Evolutionary conservation across 2,329 filamentous ascomycete species (phyloP).

Genomic region (Drechslerella stenobrocha): DNA sequence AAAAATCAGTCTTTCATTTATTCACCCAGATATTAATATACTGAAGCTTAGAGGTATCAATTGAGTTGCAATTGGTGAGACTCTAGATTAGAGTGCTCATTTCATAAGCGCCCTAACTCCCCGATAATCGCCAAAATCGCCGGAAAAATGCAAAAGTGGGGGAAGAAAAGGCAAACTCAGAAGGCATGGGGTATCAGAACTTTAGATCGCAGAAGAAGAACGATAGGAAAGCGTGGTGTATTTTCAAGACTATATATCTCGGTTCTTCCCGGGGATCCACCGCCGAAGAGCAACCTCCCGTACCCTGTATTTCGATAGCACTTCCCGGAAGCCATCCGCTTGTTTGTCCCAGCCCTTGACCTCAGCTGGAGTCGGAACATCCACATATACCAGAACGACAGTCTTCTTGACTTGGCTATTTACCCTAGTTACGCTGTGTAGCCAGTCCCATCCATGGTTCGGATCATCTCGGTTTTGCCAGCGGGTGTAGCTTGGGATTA

Average conservation of each 20-base stretch:
- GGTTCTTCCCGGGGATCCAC: conserved; percentile 80
- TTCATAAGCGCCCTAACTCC: too few relatives aligned
- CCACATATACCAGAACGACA: conserved; percentile 84
- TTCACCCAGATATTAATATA: too few relatives aligned
- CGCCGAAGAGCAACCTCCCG: conserved; percentile 79
- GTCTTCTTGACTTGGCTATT: conserved; percentile 89
- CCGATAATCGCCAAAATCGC: too few relatives aligned
- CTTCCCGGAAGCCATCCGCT: conserved; percentile 63
- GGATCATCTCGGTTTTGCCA: conserved; percentile 65
- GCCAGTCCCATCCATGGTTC: conserved; percentile 71
- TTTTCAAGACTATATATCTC: too few relatives aligned
- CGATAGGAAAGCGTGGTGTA: too few relatives aligned
- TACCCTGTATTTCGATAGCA: conserved; percentile 72
- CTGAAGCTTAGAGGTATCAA: too few relatives aligned
- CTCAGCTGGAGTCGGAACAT: conserved; percentile 72
- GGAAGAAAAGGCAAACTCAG: too few relatives aligned
- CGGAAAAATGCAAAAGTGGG: too few relatives aligned
- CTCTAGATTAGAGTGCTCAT: too few relatives aligned
- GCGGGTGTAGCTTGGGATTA: conserved; percentile 78
- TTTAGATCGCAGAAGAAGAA: too few relatives aligned
- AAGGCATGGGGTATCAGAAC: background rate
- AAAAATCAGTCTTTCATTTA: too few relatives aligned
- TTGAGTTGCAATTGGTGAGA: too few relatives aligned
- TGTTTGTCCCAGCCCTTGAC: conserved; percentile 57
- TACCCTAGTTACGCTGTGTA: conserved; percentile 87